Evolutionary conservation across 495 filamentous ascomycete species (phyloP), one percentile per base, ranked within the genome.

Genomic region (Ramalina intermedia): DNA sequence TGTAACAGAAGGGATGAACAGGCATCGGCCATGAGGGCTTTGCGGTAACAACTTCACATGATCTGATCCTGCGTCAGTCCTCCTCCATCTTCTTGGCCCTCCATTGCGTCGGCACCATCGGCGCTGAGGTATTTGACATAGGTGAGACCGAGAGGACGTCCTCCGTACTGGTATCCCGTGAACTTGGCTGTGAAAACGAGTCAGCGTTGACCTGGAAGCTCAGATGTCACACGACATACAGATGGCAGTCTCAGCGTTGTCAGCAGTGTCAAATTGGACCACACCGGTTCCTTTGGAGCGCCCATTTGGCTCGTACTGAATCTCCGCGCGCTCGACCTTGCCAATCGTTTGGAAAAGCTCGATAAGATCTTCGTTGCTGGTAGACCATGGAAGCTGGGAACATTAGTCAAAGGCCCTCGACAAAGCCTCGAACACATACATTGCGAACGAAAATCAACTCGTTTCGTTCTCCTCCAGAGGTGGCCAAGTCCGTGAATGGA

Each of bases 291-390:
- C 91, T 49, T 87, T 82, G 46, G 93, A 96, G 55, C 91, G 87
- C 41, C 91, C 90, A 60, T 93, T 95, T 7, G 85, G 84, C 60
- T 96, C 93, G 60, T 96, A 96, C 67, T 98, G 93, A 43, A 96
- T 96, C 69, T 96, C 93, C 11, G 91, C 91, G 55, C 87, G 87
- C 56, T 95, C 88, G 52, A 98, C 91, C 66, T 95, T 94, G 41
- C 90, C 91, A 61, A 98, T 96, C 6, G 91, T 98, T 26, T 82
- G 87, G 75, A 98, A 98, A 13, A 98, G 75, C 60, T 98, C 91
- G 41, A 96, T 75, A 4, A 98, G 67, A 64, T 98, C 91, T 48
- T 96, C 93, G 58, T 96, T 96, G 68, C 88, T 95, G 18, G 91
- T 98, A 29, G 90, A 96, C 91, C 91, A 98, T 5, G 91, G 91